Conservation (phyloP, 192 early-diverging fungal genomes). For the Coemansia sp. region DNA sequence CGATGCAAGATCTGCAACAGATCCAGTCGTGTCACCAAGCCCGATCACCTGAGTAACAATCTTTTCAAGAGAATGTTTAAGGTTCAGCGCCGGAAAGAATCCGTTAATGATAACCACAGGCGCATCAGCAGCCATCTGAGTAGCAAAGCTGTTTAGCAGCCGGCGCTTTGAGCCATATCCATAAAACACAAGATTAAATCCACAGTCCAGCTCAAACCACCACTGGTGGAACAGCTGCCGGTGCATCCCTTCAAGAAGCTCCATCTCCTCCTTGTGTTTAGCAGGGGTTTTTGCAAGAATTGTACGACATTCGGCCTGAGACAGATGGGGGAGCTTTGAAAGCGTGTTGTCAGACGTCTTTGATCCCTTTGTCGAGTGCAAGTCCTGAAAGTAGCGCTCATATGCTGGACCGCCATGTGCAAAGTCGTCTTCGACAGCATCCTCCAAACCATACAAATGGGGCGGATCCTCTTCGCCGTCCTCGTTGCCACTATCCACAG, state of each 20-base stretch:
- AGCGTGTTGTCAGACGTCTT: constrained; percentile 88
- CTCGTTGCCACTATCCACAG: constrained; percentile 8
- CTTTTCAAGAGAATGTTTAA: constrained; percentile 71
- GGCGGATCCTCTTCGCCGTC: constrained; percentile 1
- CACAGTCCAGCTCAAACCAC: constrained; percentile 78
- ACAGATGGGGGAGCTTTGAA: constrained; percentile 73
- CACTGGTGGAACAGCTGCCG: constrained; percentile 79
- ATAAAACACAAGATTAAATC: constrained; percentile 89
- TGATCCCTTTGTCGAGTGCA: constrained; percentile 51
- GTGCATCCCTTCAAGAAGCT: constrained; percentile 57
- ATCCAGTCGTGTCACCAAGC: constrained; percentile 36
- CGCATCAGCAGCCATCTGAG: constrained; percentile 52
- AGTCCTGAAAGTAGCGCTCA: constrained; percentile 79
- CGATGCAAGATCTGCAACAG: constrained; percentile 66
- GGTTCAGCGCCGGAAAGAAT: constrained; percentile 72
- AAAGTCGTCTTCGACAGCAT: constrained; percentile 26
- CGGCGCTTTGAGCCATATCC: constrained; percentile 91
- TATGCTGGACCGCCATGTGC: constrained; percentile 49
- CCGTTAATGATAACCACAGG: constrained; percentile 83
- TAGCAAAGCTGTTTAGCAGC: constrained; percentile 76
- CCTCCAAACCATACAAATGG: constrained; percentile 3
- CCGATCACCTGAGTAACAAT: constrained; percentile 51
- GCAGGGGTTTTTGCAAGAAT: constrained; percentile 56
- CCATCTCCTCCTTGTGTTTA: constrained; percentile 66
- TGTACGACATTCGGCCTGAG: constrained; percentile 64